Evolutionary conservation across 495 filamentous ascomycete genomes (phyloP), one percentile per base, ranked within the genome.

Genomic region (Neurospora tetrasperma): DNA sequence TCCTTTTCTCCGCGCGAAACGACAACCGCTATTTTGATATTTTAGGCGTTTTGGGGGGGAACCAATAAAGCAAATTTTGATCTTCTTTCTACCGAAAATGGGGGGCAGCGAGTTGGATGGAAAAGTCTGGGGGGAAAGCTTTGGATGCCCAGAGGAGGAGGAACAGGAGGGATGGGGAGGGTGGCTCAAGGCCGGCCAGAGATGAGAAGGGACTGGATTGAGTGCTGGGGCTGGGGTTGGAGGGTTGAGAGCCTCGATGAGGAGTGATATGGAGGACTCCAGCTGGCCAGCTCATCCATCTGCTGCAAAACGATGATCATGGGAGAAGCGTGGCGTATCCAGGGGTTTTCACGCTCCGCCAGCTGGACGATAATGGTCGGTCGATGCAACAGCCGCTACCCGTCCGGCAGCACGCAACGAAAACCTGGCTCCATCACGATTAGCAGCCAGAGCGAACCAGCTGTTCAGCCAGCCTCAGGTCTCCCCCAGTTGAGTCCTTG

Each of bases 61-160:
- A 8, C 35, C 54, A 31, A 62, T 62, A 62, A 62, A 62, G 54
- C 54, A 62, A 62, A 16, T 4, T 31, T 62, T 27, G 54, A 62
- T 62, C 16, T 62, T 31, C 31, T 8, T 54, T 23, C 2, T 9
- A 12, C 46, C n/a, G 5, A 54, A 9, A 43, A 43, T 12, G 5
- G 3, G n/a, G 46, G 27, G 12, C 23, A 62, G 23, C 12, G 16
- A 31, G 23, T 16, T 3, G 12, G 23, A 3, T 4, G 27, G 27
- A 31, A 27, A 59, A 59, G 31, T 16, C 23, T 31, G 54, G 8
- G 14, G 11, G 71, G 54, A 74, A 73, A 54, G 69, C 72, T 76
- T 76, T 73, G 72, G 72, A 73, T 74, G 71, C 71, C 16, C 44
- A 40, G 16, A 42, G 23, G 69, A 70, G 62, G 18, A 46, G 20